Evolutionary conservation across 148 eudicot genomes (phyloP), one percentile per base, ranked within the genome.

Genomic region (Fagopyrum tataricum): DNA sequence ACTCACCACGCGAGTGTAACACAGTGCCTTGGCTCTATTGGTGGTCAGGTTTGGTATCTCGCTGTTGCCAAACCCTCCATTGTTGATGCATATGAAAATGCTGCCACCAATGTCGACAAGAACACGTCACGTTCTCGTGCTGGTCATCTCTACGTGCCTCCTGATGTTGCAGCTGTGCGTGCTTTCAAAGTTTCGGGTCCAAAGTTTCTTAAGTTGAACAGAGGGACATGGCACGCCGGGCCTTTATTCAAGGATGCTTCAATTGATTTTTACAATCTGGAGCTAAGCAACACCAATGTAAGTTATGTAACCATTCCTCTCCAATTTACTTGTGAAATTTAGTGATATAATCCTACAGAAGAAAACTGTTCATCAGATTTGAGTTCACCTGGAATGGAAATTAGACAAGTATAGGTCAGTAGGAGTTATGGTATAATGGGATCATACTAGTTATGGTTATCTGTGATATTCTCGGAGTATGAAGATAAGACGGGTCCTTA

Each of bases 201-300:
- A 49, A 94, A 85, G 83, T 91, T 89, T 80, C 56, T 94, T 81
- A 94, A 91, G 83, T 82, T 94, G 74, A 82, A 88, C 75, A 78
- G 74, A 13, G 97, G 98, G 74, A 91, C 98, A 42, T 94, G 98
- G 98, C 98, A 94, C 82, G 97, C 96, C 55, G 97, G 98, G 39
- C 98, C 98, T 58, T 75, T 94, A 78, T 89, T 87, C 78, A 53
- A 78, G 26, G 78, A 69, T 0, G 82, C 80, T 41, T 43, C 77
- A 6, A 91, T 94, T 93, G 91, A 94, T 70, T 94, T 94, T 79
- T 91, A 94, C 85, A 94, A 94, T 80, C 81, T 94, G 49, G 98
- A 94, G 56, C 82, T 93, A 73, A 93, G 88, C 83, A 70, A 94
- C 72, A 94, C 97, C 39, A 87, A 94, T 85, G 98, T 94, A 75